Base-by-base conservation (phyloP, 345 rosid species). In the Populus simonii region DNA sequence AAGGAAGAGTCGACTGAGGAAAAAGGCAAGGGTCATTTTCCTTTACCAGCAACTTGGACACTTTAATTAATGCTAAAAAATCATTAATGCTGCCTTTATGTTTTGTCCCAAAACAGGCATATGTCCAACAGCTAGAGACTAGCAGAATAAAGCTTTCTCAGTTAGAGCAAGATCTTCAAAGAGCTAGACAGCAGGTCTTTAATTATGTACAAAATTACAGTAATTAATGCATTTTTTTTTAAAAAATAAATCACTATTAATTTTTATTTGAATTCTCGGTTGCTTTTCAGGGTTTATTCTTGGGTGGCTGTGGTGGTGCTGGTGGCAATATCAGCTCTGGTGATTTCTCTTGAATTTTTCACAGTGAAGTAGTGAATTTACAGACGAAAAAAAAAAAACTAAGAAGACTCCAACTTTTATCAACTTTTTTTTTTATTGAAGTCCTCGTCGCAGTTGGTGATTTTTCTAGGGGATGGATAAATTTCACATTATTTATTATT, bases 61-160 rank as follows among this genome's bases (percentile, higher is more conserved):
- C 38, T 25, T 70, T 13, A 66, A 20, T 66, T 27, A 72, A 55
- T 41, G 59, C 4, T n/a, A 45, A 36, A 47, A 23, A 12, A 20
- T 16, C 25, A 53, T 51, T 51, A 49, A 74, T 71, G 18, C 35
- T 36, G 59, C 10, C 36, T 53, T 70, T 29, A 15, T 63, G 6
- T n/a, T 69, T 6, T 81, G n/a, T 77, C 45, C 80, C 51, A 76
- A 65, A 72, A 81, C 86, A 95, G 99, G 99, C 97, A 66, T 96
- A 96, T 82, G 99, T 96, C 66, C 99, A 96, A 80, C 97, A 96
- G 82, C 90, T 96, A 81, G 99, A 96, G 84, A 73, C 98, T 20
- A 92, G 99, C 72, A 92, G 98, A 78, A 89, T 93, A 57, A 96
- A 92, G 85, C 93, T 96, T 65, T 74, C 88, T 70, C 99, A 96